Base-by-base conservation (phyloP, 768 basidiomycete genomes). In the Termitomyces sp. region DNA sequence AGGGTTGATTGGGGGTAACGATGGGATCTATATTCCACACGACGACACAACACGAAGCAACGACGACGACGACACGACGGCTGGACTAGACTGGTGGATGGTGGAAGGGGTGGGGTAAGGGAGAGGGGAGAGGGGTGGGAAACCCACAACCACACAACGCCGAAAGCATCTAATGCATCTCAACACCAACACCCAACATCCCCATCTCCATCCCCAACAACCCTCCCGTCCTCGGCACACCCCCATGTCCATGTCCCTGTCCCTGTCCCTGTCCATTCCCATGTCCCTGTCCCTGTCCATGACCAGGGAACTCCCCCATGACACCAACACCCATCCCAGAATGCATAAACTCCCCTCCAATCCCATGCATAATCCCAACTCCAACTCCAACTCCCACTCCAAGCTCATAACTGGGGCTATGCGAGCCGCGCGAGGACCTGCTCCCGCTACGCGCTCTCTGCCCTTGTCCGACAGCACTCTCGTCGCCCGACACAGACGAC, bases 381-480 rank as follows among this genome's bases (percentile, higher is more conserved):
- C 55, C 36, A 37, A 27, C 22, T 6, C 56, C 56, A 50, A 39
- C 34, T 3, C 56, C 39, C 22, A 58, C 60, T 3, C 64, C 66
- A 9, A 67, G 54, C 53, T 67, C 66, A 59, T 67, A 67, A 4
- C 56, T 61, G 33, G 65, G 65, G 16, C 58, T 59, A 33, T 54
- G 51, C 36, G 58, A 58, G 16, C 66, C 64, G 16, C 62, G 31
- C 22, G 58, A 52, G 11, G 53, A 49, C 36, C 36, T 27, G 11
- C 55, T 49, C 51, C 18, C 46, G 18, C 51, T 53, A 1, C 34
- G 54, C 52, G 30, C 57, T 54, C 39, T 61, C 59, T 55, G 55
- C 45, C 57, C 45, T 37, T 59, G 51, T 22, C 62, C 24, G 18
- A 22, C 24, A 11, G 36, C 37, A n/a, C 30, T 12, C 31, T 33